Base-by-base conservation (phyloP, 139 green algal species). In the Astrephomene gubernaculifera region DNA sequence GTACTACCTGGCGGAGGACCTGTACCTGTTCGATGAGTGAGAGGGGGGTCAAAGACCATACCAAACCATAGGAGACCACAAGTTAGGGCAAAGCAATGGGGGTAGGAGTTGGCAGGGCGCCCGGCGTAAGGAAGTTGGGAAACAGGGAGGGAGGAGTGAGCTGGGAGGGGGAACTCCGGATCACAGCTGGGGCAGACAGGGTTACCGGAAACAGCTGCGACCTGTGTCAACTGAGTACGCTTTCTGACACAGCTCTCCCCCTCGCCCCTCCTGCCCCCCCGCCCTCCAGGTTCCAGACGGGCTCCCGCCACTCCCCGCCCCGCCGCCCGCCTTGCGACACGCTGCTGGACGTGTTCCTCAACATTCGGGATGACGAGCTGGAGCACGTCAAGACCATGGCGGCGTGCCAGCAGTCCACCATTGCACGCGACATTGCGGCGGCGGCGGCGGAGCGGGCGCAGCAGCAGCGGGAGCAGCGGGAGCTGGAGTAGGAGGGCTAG, bases 331-430 rank as follows among this genome's bases (percentile, higher is more conserved):
- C 53, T 9, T 93, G 90, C 86, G 81, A 90, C 74, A 96, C 82
- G 45, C 90, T 98, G 70, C 94, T 96, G 49, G 95, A 98, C 82
- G 95, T 97, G 36, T 98, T 98, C 86, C 67, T 36, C 93, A 97
- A 97, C 88, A 96, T 99, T 68, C 74, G 93, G 33, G 95, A 97
- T 79, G 79, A 86, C 49, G 79, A 86, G 67, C 29, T 71, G 65
- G 69, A 98, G 94, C 96, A 99, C 86, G 93, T 97, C 4, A 95
- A 95, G 86, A 99, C 96, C 27, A 98, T 99, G 96, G 81, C 54
- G 12, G 94, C 93, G 1, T 85, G 63, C 63, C 79, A 86, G 64
- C 57, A 86, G 43, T 45, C n/a, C 35, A 78, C 65, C 45, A 86
- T 86, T 33, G 79, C 79, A 9, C 68, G 44, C 65, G 45, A 78